These are phyloP conservation scores for Cephalotrichum gorgonifer DNA, from an alignment of 2,329 filamentous ascomycete species.

Conservation along the genomic window DNA sequence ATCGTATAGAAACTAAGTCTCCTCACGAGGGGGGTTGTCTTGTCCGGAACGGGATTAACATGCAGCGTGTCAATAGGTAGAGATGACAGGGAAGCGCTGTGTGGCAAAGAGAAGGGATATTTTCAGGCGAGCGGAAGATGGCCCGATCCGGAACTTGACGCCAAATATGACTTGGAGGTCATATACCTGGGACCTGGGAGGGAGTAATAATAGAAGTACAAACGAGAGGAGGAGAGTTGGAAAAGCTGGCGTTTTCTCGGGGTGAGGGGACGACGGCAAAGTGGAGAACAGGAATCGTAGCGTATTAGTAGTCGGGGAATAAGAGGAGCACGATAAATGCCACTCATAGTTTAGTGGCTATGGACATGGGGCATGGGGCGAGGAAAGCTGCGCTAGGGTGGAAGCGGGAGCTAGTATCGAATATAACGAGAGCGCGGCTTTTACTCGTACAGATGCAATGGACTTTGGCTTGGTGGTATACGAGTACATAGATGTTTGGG, in stretches of 20 bases:
- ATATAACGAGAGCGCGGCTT: too few species aligned
- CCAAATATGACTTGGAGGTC: too few species aligned
- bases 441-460: too few species aligned
- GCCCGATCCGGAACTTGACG: neutral
- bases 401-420: too few species aligned
- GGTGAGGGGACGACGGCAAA: neutral
- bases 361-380: neutral
- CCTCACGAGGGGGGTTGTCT: slow-evolving; percentile 2
- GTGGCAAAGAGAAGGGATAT: neutral
- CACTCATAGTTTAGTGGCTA: neutral
- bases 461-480: too few species aligned
- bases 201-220: too few species aligned
- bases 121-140: neutral
- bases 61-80: slow-evolving; percentile 1
- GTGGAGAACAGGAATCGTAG: neutral
- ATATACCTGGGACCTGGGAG: too few species aligned
- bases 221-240: too few species aligned
- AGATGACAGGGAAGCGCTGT: neutral
- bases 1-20: neutral
- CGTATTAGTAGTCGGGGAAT: neutral
- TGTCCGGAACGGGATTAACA: slow-evolving; percentile 2
- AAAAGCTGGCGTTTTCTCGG: too few species aligned
- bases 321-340: neutral
- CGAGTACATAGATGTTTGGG: too few species aligned
- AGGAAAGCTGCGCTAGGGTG: neutral